phyloP scores from a whole-genome alignment of 2,329 filamentous ascomycete species.

The Sphaerulina musiva region DNA sequence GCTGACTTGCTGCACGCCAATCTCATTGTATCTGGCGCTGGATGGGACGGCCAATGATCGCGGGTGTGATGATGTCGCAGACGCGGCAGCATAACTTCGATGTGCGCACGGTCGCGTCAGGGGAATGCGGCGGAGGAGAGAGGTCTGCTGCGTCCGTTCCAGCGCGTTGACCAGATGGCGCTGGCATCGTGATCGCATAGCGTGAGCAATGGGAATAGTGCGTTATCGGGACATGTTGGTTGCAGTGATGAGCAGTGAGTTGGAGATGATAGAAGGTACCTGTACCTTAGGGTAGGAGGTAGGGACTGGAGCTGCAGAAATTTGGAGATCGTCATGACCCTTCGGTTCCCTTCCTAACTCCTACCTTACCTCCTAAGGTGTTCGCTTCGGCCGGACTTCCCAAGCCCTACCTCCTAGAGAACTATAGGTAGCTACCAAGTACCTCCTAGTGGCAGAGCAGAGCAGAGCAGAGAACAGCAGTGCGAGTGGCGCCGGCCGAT shows the following conservation, averaged over 20 bases:
- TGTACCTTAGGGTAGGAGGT: too few species aligned
- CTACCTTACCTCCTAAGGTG: too few species aligned
- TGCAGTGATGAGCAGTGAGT: background rate
- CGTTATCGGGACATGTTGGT: conserved; percentile 1
- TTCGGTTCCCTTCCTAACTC: background rate
- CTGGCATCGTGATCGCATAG: conserved; percentile 32
- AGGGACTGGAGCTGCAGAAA: background rate
- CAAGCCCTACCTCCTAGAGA: background rate
- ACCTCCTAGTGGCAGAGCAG: background rate
- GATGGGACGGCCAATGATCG: conserved; percentile 32
- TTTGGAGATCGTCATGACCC: background rate
- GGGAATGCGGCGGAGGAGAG: conserved; percentile 30
- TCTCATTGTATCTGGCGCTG: conserved; percentile 74
- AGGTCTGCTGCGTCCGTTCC: conserved; percentile 34
- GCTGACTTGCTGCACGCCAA: conserved; percentile 91
- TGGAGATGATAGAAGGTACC: background rate
- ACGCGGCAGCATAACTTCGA: conserved; percentile 23
- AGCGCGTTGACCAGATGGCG: conserved; percentile 27
- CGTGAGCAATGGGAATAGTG: conserved; percentile 1
- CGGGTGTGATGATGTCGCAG: conserved; percentile 3
- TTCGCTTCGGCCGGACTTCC: background rate
- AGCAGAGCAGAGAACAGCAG: background rate
- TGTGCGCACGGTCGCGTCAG: conserved; percentile 27
- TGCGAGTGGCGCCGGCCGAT: background rate
- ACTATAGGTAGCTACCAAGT: background rate